phyloP scores from a whole-genome alignment of 2,329 filamentous ascomycete species.

The Diaporthe citriasiana region DNA sequence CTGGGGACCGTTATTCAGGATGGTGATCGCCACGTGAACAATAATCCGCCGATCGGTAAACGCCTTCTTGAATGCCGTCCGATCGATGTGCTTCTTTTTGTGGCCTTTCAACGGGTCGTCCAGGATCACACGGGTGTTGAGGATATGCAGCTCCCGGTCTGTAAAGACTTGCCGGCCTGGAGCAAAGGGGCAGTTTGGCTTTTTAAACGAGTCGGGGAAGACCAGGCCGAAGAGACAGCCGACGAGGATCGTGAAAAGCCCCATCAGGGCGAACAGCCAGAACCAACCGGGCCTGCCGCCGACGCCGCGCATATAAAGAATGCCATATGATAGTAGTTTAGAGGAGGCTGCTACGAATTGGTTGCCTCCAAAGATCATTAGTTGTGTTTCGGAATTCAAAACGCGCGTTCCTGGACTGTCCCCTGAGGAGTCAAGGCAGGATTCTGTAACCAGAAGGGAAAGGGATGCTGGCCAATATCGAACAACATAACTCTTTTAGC shows the following conservation, averaged over 20 bases:
- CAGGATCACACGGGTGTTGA: slow-evolving; percentile 51
- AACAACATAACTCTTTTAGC: slow-evolving; percentile 61
- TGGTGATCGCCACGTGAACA: slow-evolving; percentile 65
- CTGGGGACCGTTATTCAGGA: slow-evolving; percentile 63
- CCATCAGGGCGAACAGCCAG: slow-evolving; percentile 50
- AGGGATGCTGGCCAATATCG: slow-evolving; percentile 53
- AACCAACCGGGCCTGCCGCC: slow-evolving; percentile 51
- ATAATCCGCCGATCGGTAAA: slow-evolving; percentile 65
- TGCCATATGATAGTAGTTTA: slow-evolving; percentile 59
- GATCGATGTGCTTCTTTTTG: slow-evolving; percentile 50
- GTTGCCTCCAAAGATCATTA: slow-evolving; percentile 48
- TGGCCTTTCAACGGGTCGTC: slow-evolving; percentile 55
- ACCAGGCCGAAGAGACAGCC: slow-evolving; percentile 50
- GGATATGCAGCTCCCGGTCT: slow-evolving; percentile 51
- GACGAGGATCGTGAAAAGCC: slow-evolving; percentile 53
- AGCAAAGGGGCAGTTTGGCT: slow-evolving; percentile 3
- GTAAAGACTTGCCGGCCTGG: slow-evolving; percentile 36
- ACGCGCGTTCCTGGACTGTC: too few relatives aligned
- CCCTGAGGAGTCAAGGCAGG: too few relatives aligned
- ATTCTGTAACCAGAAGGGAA: not conserved
- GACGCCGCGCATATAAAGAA: slow-evolving; percentile 53
- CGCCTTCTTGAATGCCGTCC: slow-evolving; percentile 53
- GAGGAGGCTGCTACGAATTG: slow-evolving; percentile 57
- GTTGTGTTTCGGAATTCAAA: not conserved
- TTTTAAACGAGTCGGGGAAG: slow-evolving; percentile 48